These are phyloP conservation scores for Cladosporium austrohemisphaericum DNA, from an alignment of 2,329 filamentous ascomycete genomes.

Conservation along the genomic window DNA sequence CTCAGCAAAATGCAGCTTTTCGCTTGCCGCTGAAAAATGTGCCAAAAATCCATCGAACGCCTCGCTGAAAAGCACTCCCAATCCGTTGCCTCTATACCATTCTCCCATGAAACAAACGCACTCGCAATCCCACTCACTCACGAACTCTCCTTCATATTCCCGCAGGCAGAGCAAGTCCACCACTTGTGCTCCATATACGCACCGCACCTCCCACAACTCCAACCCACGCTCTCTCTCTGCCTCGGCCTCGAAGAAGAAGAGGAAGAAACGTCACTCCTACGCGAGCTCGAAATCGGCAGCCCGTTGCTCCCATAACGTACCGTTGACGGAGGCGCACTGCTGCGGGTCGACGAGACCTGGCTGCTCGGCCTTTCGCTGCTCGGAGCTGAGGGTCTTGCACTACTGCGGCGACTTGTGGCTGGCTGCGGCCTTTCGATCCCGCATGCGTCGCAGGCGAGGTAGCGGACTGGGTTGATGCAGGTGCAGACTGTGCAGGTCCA, in stretches of 20 bases:
- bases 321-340: slow-evolving; percentile 14
- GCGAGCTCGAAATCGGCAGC: not conserved
- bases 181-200: slow-evolving; percentile 62
- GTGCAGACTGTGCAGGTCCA: slow-evolving; percentile 63
- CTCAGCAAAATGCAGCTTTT: no score
- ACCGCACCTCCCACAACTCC: slow-evolving; percentile 57
- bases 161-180: slow-evolving; percentile 62
- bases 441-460: slow-evolving; percentile 59
- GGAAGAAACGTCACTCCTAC: not conserved
- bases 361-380: no score
- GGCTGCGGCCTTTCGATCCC: slow-evolving; percentile 45
- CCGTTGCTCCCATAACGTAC: slow-evolving; percentile 13
- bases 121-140: not conserved
- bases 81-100: no score
- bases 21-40: no score
- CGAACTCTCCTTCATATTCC: slow-evolving; percentile 50
- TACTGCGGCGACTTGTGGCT: slow-evolving; percentile 20
- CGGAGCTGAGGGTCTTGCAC: not conserved
- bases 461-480: slow-evolving; percentile 57
- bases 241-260: slow-evolving; percentile 29
- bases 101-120: no score
- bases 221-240: slow-evolving; percentile 51
- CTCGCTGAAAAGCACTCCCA: no score
- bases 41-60: no score
- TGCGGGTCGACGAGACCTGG: slow-evolving; percentile 7